Percentiles rank a stretch among this genome's conserved stretches.
Conservation (phyloP, 2,329 filamentous ascomycete species). For the Alternaria tenuissima region DNA sequence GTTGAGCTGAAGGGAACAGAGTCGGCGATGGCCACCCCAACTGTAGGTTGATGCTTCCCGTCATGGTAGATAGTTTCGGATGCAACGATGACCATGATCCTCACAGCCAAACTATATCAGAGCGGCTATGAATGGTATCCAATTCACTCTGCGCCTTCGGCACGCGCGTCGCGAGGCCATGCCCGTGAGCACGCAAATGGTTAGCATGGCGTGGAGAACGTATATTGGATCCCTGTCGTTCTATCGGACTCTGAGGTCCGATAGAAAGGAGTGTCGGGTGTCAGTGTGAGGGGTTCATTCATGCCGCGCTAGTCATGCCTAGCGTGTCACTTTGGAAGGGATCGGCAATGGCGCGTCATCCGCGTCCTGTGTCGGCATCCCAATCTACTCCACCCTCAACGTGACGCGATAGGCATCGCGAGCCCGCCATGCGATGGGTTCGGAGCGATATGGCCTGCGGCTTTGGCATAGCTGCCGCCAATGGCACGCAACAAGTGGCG, state of each 20-base stretch:
- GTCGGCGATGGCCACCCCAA: slow-evolving; percentile 69
- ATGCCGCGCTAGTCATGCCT: not conserved
- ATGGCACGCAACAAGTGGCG: not conserved
- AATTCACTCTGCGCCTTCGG: too few relatives aligned
- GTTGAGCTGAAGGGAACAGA: slow-evolving; percentile 69
- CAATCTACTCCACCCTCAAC: not conserved
- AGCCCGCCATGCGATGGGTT: not conserved
- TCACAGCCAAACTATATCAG: not conserved
- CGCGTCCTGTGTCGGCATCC: slow-evolving; percentile 1
- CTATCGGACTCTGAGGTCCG: not conserved
- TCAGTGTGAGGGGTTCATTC: not conserved
- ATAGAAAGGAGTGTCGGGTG: not conserved
- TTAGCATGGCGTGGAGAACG: not conserved
- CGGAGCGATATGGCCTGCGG: not conserved
- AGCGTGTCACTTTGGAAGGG: not conserved
- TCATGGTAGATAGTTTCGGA: slow-evolving; percentile 3
- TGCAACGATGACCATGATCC: not conserved
- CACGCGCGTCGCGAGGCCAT: too few relatives aligned
- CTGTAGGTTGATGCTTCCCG: slow-evolving; percentile 66
- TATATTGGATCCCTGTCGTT: not conserved
- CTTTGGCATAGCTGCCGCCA: not conserved
- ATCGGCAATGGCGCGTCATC: slow-evolving; percentile 8
- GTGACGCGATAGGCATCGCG: not conserved
- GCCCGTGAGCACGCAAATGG: too few relatives aligned
- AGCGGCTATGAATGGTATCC: too few relatives aligned